Base-by-base conservation (phyloP, 768 basidiomycete genomes). In the Tylopilus sp. region DNA sequence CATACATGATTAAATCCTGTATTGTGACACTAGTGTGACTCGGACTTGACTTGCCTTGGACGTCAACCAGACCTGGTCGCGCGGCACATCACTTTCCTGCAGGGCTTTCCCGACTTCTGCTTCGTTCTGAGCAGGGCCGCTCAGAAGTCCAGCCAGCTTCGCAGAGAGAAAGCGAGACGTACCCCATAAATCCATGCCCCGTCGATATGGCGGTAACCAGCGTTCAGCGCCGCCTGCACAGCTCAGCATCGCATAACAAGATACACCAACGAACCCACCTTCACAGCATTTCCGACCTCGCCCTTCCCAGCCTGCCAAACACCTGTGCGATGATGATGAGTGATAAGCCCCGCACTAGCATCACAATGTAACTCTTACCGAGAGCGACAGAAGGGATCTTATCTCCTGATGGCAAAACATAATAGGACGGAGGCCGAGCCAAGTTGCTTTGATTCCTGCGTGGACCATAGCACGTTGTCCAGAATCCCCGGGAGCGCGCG, bases 121-220 rank as follows among this genome's bases (percentile, higher is more conserved):
- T 66, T 88, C 86, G 47, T 88, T 88, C 83, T 81, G 48, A n/a
- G 22, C 11, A n/a, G n/a, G 38, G 31, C 31, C 12, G 20, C 41
- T 60, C 21, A 55, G 39, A 15, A 52, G 7, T 30, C 6, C 15
- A 13, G 25, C 22, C 9, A 40, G 22, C 8, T 36, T 11, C 23
- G 13, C 21, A 22, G 25, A n/a, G 11, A 35, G 22, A 44, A 41
- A n/a, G 9, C 36, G 21, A 6, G 8, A 66, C 78, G 8, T 52
- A 83, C 85, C 38, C 75, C 64, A 57, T 88, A 89, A 41, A 75
- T 73, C 85, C 85, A 88, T 36, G 86, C 86, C 17, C 79, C 85
- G 56, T 87, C 86, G 40, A 88, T 85, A 60, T 87, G 86, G 53
- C 79, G 74, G 58, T 88, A 88, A 0, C 86, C 86, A 6, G 78